Evolutionary conservation across 202 grass and related monocot genomes (phyloP), one percentile per base, ranked within the genome.

Genomic region (Setaria italica): DNA sequence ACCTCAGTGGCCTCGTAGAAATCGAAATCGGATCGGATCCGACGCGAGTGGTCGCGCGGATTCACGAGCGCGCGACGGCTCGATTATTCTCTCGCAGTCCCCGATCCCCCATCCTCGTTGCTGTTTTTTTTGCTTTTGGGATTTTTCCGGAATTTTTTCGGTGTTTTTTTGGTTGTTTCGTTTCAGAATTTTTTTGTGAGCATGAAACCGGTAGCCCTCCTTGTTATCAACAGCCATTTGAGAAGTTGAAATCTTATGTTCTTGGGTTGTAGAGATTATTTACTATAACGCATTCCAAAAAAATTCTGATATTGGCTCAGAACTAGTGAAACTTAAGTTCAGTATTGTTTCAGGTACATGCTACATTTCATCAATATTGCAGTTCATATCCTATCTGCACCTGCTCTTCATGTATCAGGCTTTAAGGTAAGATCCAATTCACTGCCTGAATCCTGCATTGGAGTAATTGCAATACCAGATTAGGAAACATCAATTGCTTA

Each of bases 401-500:
- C 97, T 69, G 78, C 84, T 71, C 97, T 99, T 88, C 92, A 99
- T 85, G 85, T 92, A 91, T 90, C 94, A 25, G 97, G 97, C 80
- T 99, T 99, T 87, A 92, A 92, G 89, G 97, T 99, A 89, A 93
- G 25, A 82, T 86, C 56, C 59, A 81, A 67, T 67, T 72, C 49
- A 54, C 48, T 67, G 70, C 20, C 65, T 13, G 16, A 66, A 47
- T 9, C 67, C 11, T 21, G 41, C 19, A 39, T 76, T 89, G 34
- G 77, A 71, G 68, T 82, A 75, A 34, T 84, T 3, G 21, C 59
- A 75, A 54, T 75, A 60, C 50, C 12, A 71, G 19, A 65, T 34
- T 20, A 43, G 37, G 13, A 84, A 84, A 55, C 63, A 84, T 51
- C 48, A 58, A 15, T 77, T 72, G 41, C 11, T 50, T 77, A 77